These are phyloP conservation scores for Cercospora sp. DNA, from an alignment of 2,329 filamentous ascomycete species.

Conservation along the genomic window DNA sequence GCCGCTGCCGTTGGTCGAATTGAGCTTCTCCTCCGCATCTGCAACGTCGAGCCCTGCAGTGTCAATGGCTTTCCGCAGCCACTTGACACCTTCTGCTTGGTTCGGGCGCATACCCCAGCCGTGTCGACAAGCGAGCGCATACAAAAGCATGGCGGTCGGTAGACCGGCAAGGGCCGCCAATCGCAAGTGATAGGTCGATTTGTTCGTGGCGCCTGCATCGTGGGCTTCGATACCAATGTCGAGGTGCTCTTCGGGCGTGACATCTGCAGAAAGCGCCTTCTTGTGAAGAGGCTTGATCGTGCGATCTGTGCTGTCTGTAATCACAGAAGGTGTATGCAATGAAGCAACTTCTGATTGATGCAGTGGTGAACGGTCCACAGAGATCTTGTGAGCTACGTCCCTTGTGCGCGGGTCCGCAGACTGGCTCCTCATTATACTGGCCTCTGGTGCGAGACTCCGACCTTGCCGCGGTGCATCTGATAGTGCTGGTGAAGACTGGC, in stretches of 20 bases:
- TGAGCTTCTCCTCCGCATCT: slow-evolving; percentile 44
- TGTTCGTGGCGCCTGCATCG: slow-evolving; percentile 80
- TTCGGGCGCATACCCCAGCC: slow-evolving; percentile 98
- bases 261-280: slow-evolving; percentile 61
- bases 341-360: slow-evolving; percentile 11
- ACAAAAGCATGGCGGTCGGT: slow-evolving; percentile 92
- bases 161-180: slow-evolving; percentile 82
- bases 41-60: slow-evolving; percentile 83
- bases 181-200: slow-evolving; percentile 94
- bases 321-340: slow-evolving; percentile 34
- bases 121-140: slow-evolving; percentile 90
- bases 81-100: slow-evolving; percentile 83
- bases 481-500: slow-evolving; percentile 14
- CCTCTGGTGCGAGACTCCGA: slow-evolving; percentile 18
- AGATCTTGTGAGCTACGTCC: slow-evolving; percentile 7
- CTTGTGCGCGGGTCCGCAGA: slow-evolving; percentile 35
- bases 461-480: slow-evolving; percentile 22
- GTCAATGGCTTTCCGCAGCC: slow-evolving; percentile 89
- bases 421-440: slow-evolving; percentile 30
- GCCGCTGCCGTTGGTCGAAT: slow-evolving; percentile 15
- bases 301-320: slow-evolving; percentile 43
- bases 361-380: slow-evolving; percentile 11
- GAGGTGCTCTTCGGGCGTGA: slow-evolving; percentile 84
- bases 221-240: slow-evolving; percentile 87
- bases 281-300: slow-evolving; percentile 49